Conservation (phyloP, 2,329 filamentous ascomycete species). For the Pochonia chlamydosporia region DNA sequence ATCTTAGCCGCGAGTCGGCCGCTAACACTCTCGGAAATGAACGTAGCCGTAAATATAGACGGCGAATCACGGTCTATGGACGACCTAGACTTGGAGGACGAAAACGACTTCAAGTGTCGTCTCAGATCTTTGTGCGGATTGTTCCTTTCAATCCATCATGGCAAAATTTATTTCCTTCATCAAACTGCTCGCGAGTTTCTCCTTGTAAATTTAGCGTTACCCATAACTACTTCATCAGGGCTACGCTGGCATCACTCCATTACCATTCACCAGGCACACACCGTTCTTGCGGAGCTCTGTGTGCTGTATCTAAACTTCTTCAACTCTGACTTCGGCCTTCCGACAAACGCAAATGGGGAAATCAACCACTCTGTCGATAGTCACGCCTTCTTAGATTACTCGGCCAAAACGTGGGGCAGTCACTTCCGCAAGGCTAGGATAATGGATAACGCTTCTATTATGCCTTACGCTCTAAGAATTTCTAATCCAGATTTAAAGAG, state of each 20-base stretch:
- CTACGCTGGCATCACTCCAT: background rate
- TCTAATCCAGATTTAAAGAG: constrained; percentile 10
- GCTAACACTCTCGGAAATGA: background rate
- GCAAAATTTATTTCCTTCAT: constrained; percentile 23
- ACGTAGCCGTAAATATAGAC: background rate
- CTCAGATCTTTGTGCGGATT: constrained; percentile 21
- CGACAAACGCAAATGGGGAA: background rate
- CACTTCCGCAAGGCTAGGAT: constrained; percentile 16
- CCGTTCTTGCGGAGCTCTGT: background rate
- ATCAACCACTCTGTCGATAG: background rate
- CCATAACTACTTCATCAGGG: constrained; percentile 4
- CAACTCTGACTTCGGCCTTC: background rate
- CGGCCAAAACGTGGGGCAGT: constrained; percentile 13
- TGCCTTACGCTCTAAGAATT: constrained; percentile 9
- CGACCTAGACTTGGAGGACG: background rate
- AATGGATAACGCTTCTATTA: constrained; percentile 4
- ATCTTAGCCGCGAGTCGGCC: background rate
- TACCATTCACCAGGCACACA: background rate
- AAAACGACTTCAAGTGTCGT: constrained; percentile 11
- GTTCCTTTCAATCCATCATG: constrained; percentile 21
- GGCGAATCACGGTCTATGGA: background rate
- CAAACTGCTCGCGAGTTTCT: constrained; percentile 28
- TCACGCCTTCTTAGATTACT: constrained; percentile 15
- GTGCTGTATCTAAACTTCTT: background rate
- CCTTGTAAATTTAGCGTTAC: constrained; percentile 10